Base-by-base conservation (phyloP, 2,329 filamentous ascomycete species). In the Biscogniauxia mediterranea region DNA sequence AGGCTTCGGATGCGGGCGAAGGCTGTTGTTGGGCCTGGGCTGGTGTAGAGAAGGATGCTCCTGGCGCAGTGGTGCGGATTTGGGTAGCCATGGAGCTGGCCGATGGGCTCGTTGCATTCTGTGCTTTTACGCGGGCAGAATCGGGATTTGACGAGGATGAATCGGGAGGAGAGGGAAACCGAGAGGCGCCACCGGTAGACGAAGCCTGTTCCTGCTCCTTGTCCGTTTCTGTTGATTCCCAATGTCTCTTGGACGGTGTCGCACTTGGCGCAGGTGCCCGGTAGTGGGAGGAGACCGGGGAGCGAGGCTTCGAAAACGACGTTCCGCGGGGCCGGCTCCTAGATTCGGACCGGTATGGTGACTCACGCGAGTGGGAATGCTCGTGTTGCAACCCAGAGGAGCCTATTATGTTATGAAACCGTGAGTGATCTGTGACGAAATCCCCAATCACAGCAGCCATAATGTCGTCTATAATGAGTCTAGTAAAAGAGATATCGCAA, bases 341-440 rank as follows among this genome's bases (percentile, higher is more conserved):
- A n/a, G 78, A 77, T 55, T 72, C 65, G 64, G 77, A 71, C 66
- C 76, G 62, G 65, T 75, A 74, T 61, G 76, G 74, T 52, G 71
- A 74, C 69, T 83, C 78, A 73, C 81, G 78, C 59, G 79, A 71
- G 61, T 79, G 79, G 65, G 78, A 79, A 66, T 81, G 80, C 65
- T 79, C 79, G 65, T 78, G 79, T 65, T 75, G 76, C 65, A 80
- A 69, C 56, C 78, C 77, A 52, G 81, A 75, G 60, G 78, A 76
- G 61, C 79, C 77, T 80, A 92, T 89, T 83, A 88, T 90, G 79
- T 83, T 86, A 80, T 87, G 85, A 78, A 89, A 89, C 78, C 87
- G 85, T 70, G 85, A 83, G 69, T 88, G 82, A 78, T 92, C 88
- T 76, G 90, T 85, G 78, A 88, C 86, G 80, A 88, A 88, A 81